Base-by-base conservation (phyloP, 2,329 filamentous ascomycete species). In the Furcasterigmium sp. region DNA sequence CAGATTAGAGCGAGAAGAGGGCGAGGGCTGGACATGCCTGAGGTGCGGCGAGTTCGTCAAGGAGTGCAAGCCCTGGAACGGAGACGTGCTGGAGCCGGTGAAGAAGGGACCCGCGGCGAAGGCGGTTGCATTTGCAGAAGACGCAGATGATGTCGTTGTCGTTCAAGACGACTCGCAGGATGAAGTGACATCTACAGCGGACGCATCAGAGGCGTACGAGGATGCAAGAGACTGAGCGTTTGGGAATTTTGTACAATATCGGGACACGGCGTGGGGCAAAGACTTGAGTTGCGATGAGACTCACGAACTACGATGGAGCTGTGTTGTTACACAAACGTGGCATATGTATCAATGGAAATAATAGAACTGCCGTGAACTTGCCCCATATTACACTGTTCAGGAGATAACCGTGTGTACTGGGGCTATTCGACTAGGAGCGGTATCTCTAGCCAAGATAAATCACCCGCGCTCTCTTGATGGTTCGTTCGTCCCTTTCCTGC, bases 1-100 rank as follows among this genome's bases (percentile, higher is more conserved):
- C 45, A 81, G 87, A 46, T 75, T 98, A 35, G 91, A 96, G 63
- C 81, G 84, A 5, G 91, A 97, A 64, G 91, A 96, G 60, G 93
- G 91, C 25, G 89, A 96, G 58, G 91, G 91, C 3, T 96, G 91
- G 89, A 78, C 81, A 10, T 98, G 93, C 65, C 69, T 98, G 37
- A 78, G 93, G 17, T 98, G 93, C 58, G 91, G 91, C 15, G 85
- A 88, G 57, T 61, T 85, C 17, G 81, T 95, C 39, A 89, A 85
- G 58, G 82, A 91, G 60, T 97, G 91, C 63, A 84, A 81, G 60
- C 89, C 93, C 1, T 98, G 93, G 93, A 82, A 75, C 53, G 93
- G 93, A 19, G 93, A 96, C 63, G 86, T 97, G 15, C 63, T 96
- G 36, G 82, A 84, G 58, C 68, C 73, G 15, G 64, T 65, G 40